Base-by-base conservation (phyloP, 768 basidiomycete species). In the Pulveroboletus sp. region DNA sequence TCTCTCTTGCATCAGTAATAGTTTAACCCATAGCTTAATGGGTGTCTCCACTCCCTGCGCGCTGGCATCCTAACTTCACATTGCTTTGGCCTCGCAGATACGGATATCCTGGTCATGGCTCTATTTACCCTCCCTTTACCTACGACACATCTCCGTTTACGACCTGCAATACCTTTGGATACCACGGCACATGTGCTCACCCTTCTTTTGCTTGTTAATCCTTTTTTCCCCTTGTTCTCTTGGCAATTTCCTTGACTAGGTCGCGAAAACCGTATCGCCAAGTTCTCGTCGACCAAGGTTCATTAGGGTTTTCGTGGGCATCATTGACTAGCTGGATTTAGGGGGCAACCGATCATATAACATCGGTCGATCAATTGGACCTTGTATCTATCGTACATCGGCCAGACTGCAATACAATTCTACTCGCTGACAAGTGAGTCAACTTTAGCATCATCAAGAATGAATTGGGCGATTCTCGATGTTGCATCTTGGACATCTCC, bases 101-200 rank as follows among this genome's bases (percentile, higher is more conserved):
- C 34, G 52, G 57, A 57, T 56, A 48, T 60, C 47, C 39, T 24
- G 41, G 37, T 37, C 36, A 35, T 40, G 40, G 40, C 36, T 24
- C 39, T 53, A 50, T 44, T 41, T 50, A 53, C 43, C 50, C 46
- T 40, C 29, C 27, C 24, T 23, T 34, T 48, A 25, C 36, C 33
- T 45, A 42, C 41, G 49, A 33, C 48, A 47, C 45, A 35, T 44
- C 36, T 45, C 33, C 47, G 37, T 40, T 47, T 32, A 57, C 33
- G 51, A 50, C 37, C 36, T 41, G 50, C 57, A 52, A 50, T 49
- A 49, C 52, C 49, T 52, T 63, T 57, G 61, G 60, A 63, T 62
- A 62, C 61, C 61, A 52, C 20, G 16, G 37, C 49, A 54, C 50
- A 7, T 43, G 35, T 44, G 56, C 45, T 50, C 37, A 40, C 11